Evolutionary conservation across 2,329 filamentous ascomycete genomes (phyloP).

Genomic region (Davidsoniella neocaledoniae): DNA sequence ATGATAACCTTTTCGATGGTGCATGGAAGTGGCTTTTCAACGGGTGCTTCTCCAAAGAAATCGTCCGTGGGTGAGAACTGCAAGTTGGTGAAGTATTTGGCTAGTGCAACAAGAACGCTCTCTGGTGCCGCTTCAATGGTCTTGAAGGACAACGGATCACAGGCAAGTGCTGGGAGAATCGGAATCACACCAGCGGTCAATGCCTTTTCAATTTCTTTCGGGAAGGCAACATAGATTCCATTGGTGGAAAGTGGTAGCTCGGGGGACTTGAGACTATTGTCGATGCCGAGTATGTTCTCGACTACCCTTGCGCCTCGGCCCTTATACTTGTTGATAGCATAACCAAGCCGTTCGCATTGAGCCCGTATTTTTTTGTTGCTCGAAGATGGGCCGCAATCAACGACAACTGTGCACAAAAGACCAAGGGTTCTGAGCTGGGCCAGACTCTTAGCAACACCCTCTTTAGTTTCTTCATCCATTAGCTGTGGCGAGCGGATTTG

Average conservation of each 20-base stretch:
- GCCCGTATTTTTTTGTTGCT: slow-evolving; percentile 29
- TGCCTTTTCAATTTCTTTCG: slow-evolving; percentile 6
- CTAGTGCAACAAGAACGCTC: slow-evolving; percentile 61
- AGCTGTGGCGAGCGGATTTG: slow-evolving; percentile 63
- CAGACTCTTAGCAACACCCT: slow-evolving; percentile 67
- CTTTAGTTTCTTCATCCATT: slow-evolving; percentile 50
- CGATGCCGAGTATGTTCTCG: slow-evolving; percentile 25
- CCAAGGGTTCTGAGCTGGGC: slow-evolving; percentile 71
- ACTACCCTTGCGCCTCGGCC: slow-evolving; percentile 52
- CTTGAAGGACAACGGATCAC: slow-evolving; percentile 6
- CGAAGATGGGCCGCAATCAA: slow-evolving; percentile 47
- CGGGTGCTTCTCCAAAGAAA: not conserved
- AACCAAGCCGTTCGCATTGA: slow-evolving; percentile 58
- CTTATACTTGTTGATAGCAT: slow-evolving; percentile 54
- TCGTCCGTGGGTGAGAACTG: slow-evolving; percentile 23
- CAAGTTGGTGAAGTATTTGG: slow-evolving; percentile 56
- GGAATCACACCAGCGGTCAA: slow-evolving; percentile 4
- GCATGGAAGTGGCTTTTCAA: slow-evolving; percentile 29
- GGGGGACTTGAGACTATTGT: not conserved
- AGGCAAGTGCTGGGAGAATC: slow-evolving; percentile 8
- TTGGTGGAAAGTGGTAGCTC: not conserved
- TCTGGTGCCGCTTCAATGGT: slow-evolving; percentile 23
- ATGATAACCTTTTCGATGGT: slow-evolving; percentile 72
- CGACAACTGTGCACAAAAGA: slow-evolving; percentile 63
- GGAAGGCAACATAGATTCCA: slow-evolving; percentile 7